Evolutionary conservation across 495 filamentous ascomycete species (phyloP), one percentile per base, ranked within the genome.

Genomic region (Filosporella fistucella): DNA sequence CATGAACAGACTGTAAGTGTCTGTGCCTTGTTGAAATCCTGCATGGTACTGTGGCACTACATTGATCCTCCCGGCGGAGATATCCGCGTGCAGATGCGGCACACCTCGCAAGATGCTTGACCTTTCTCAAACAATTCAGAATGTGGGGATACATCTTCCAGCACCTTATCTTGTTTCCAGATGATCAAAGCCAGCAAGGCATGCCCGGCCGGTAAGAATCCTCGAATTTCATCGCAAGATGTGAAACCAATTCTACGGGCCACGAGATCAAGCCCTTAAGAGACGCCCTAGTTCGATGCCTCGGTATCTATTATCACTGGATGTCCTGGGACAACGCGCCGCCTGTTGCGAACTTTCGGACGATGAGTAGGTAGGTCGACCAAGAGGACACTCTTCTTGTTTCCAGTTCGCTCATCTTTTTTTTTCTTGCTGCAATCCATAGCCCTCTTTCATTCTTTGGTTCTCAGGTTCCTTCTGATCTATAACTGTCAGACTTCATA

Each of bases 291-390:
- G n/a, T 17, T 2, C 10, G 4, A 11, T 47, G 24, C 45, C 45
- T 47, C 45, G 45, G 45, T 35, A 47, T 46, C 30, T 46, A 21
- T 34, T 45, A 23, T 11, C 21, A 7, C 32, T 34, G 35, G 35
- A 16, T 9, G 17, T 21, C 23, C 35, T 21, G 7, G 17, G 17
- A 21, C 20, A 21, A 9, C 17, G 35, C 16, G 35, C 20, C 16
- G 28, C n/a, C 28, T 21, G 16, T 36, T 36, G 20, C 35, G 9
- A 38, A 7, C 7, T 4, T 16, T 38, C 9, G 28, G n/a, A 30
- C 8, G n/a, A 21, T 38, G 35, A 5, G 7, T 20, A 38, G 18
- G 35, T 38, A 14, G 5, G 6, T 5, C 18, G 33, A 5, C n/a
- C 13, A n/a, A n/a, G n/a, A n/a, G n/a, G n/a, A n/a, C n/a, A n/a